These are phyloP conservation scores for Aspergillus biplanus DNA, from an alignment of 495 filamentous ascomycete species.

Conservation along the genomic window DNA sequence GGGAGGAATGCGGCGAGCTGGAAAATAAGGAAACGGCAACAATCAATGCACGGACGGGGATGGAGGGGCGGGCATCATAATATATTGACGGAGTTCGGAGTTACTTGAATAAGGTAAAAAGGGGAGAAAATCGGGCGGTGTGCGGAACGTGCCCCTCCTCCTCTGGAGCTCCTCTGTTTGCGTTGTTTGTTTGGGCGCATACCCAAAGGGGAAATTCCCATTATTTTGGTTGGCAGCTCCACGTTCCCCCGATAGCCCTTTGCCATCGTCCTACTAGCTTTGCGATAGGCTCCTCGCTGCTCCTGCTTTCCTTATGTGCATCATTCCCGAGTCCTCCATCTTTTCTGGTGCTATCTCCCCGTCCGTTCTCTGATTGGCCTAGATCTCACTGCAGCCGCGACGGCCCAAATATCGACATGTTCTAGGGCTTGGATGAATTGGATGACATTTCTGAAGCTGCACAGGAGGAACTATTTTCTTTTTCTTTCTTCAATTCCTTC, in stretches of 20 bases:
- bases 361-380: neutral
- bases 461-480: too few relatives aligned
- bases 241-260: neutral
- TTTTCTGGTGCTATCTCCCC: neutral
- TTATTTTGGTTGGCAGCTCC: conserved; percentile 4
- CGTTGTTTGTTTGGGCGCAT: conserved; percentile 31
- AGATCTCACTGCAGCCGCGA: neutral
- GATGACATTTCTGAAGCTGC: too few relatives aligned
- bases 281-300: neutral
- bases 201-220: conserved; percentile 20
- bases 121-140: neutral
- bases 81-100: conserved; percentile 12
- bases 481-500: too few relatives aligned
- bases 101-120: conserved; percentile 4
- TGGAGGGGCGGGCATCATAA: neutral
- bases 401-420: too few relatives aligned
- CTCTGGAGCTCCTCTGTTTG: conserved; percentile 23
- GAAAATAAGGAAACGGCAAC: conserved; percentile 1
- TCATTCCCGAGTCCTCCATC: neutral
- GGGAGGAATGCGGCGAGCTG: neutral
- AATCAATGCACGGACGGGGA: conserved; percentile 1
- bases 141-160: too few relatives aligned
- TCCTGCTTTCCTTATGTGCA: neutral
- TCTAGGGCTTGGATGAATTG: too few relatives aligned
- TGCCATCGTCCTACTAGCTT: neutral